Percentiles rank a stretch among this genome's conserved stretches.
These are phyloP conservation scores for Dacryopinax primogenitus DNA, from an alignment of 768 basidiomycete species.

Conservation along the genomic window DNA sequence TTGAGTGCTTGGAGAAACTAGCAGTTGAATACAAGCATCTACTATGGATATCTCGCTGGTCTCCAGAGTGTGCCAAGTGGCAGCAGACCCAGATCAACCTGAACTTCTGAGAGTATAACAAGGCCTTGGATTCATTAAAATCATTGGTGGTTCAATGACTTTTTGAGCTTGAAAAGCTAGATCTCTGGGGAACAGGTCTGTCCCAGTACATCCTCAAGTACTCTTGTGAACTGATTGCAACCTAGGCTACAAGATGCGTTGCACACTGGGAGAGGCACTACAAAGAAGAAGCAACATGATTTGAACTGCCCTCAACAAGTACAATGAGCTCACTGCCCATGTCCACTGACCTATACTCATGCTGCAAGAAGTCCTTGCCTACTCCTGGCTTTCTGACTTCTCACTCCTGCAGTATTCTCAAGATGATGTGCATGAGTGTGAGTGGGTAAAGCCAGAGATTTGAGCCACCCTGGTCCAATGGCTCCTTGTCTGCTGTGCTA, in stretches of 20 bases:
- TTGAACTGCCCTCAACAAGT: conserved; percentile 23
- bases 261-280: conserved; percentile 29
- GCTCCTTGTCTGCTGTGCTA: neutral
- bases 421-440: neutral
- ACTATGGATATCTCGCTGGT: neutral
- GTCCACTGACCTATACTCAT: conserved; percentile 11
- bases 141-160: neutral
- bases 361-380: conserved; percentile 8
- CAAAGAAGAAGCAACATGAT: conserved; percentile 26
- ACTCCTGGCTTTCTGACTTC: neutral
- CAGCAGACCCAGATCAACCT: conserved; percentile 11
- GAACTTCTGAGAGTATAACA: neutral
- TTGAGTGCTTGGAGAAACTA: conserved; percentile 3
- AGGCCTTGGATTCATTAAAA: neutral
- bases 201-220: neutral
- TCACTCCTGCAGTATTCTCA: neutral
- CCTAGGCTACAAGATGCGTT: conserved; percentile 28
- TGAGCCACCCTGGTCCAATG: neutral
- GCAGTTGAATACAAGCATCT: neutral
- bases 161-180: neutral
- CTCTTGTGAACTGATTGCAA: neutral
- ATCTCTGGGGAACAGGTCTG: neutral
- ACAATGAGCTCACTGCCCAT: conserved; percentile 24
- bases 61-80: neutral
- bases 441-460: neutral